Conservation (phyloP, 1,139 yeast species). For the Tardiomyces digboiensis region DNA sequence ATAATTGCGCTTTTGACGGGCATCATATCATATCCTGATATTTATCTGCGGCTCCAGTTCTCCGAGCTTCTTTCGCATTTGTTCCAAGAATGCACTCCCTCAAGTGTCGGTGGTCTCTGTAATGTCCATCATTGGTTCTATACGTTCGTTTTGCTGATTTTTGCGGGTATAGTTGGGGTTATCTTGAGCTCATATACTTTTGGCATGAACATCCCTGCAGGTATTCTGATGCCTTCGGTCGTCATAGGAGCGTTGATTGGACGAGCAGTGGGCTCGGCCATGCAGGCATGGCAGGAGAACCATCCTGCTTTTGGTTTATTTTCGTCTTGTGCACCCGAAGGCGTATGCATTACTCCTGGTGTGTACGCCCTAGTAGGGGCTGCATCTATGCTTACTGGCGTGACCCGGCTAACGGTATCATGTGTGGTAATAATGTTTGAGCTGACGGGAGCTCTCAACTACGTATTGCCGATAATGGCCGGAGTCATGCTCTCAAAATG, state of each 20-base stretch:
- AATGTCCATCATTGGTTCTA: slow-evolving; percentile 22
- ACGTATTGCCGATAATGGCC: slow-evolving; percentile 85
- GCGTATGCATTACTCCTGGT: slow-evolving; percentile 73
- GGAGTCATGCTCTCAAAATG: slow-evolving; percentile 40
- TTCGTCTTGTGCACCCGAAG: slow-evolving; percentile 35
- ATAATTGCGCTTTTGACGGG: slow-evolving; percentile 42
- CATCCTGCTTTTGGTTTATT: slow-evolving; percentile 21
- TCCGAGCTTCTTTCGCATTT: slow-evolving; percentile 45
- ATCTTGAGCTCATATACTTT: slow-evolving; percentile 52
- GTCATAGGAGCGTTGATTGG: slow-evolving; percentile 66
- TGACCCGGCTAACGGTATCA: slow-evolving; percentile 83
- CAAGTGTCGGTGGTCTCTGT: slow-evolving; percentile 20
- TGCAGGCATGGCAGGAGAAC: slow-evolving; percentile 27
- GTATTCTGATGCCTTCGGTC: slow-evolving; percentile 63
- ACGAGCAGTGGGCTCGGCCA: slow-evolving; percentile 52
- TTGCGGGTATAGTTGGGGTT: slow-evolving; percentile 45
- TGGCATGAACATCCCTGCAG: slow-evolving; percentile 65
- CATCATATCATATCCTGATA: slow-evolving; percentile 44
- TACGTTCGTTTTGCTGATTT: slow-evolving; percentile 26
- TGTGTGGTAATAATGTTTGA: slow-evolving; percentile 96
- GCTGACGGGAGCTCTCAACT: slow-evolving; percentile 87
- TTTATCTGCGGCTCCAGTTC: slow-evolving; percentile 46
- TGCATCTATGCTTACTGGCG: slow-evolving; percentile 90
- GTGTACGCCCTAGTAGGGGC: slow-evolving; percentile 97
- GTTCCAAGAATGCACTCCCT: slow-evolving; percentile 48